Percentiles rank a stretch among this genome's conserved stretches.
Conservation (phyloP, 2,329 filamentous ascomycete genomes). For the Alternaria consortialis region DNA sequence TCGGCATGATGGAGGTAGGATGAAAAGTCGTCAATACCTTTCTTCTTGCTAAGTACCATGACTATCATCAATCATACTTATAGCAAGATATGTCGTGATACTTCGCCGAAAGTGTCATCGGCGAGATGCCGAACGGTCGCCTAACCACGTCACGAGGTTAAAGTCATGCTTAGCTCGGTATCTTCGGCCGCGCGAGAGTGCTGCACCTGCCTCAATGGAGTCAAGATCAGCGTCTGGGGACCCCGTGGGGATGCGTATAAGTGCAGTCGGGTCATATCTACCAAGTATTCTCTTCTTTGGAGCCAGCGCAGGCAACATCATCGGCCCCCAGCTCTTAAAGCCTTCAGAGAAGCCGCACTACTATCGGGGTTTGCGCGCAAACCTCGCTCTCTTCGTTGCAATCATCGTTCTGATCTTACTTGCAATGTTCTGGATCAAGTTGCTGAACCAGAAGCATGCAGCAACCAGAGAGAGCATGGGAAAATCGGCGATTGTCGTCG, state of each 20-base stretch:
- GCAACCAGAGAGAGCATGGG: constrained; percentile 64
- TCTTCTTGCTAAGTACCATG: neutral
- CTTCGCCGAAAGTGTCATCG: constrained; percentile 6
- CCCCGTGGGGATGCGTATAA: constrained; percentile 39
- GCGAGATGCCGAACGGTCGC: neutral
- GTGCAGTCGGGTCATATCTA: constrained; percentile 18
- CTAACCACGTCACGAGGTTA: neutral
- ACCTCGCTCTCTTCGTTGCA: constrained; percentile 68
- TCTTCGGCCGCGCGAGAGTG: constrained; percentile 14
- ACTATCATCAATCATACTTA: constrained; percentile 5
- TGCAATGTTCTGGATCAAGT: constrained; percentile 59
- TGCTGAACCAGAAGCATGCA: constrained; percentile 66
- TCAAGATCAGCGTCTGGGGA: constrained; percentile 28
- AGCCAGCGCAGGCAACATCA: constrained; percentile 71
- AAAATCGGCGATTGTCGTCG: constrained; percentile 66
- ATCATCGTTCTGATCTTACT: constrained; percentile 63
- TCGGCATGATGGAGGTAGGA: constrained; percentile 54
- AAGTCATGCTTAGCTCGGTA: constrained; percentile 19
- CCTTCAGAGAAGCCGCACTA: constrained; percentile 68
- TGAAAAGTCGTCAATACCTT: neutral
- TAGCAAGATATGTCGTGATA: constrained; percentile 4
- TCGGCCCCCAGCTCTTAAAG: constrained; percentile 72
- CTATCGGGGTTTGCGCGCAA: constrained; percentile 65
- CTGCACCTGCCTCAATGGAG: constrained; percentile 4
- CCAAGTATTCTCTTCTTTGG: constrained; percentile 71